Conservation (phyloP, 768 basidiomycete species). For the Boletus subparvulus region DNA sequence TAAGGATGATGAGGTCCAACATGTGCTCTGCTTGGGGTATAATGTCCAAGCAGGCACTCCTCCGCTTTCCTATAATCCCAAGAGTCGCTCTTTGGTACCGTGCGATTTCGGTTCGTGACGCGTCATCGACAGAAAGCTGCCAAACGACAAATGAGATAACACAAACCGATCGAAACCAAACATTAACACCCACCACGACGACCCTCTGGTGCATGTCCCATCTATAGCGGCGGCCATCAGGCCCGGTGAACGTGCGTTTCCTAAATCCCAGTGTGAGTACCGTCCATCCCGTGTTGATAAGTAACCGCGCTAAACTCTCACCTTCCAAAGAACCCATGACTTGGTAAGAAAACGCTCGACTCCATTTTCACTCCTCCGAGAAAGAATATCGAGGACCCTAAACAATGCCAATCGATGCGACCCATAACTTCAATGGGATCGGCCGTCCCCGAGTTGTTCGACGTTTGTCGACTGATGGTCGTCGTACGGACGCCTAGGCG, state of each 20-base stretch:
- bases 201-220: slow-evolving; percentile 25
- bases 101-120: slow-evolving; percentile 12
- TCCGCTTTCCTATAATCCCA: slow-evolving; percentile 26
- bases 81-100: slow-evolving; percentile 23
- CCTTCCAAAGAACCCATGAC: slow-evolving; percentile 18
- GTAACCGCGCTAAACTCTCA: not conserved
- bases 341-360: slow-evolving; percentile 25
- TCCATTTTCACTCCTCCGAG: slow-evolving; percentile 28
- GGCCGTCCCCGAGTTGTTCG: not conserved
- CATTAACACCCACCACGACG: slow-evolving; percentile 11
- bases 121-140: slow-evolving; percentile 24
- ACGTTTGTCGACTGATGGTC: slow-evolving; percentile 16
- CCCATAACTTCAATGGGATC: slow-evolving; percentile 31
- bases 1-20: slow-evolving; percentile 27
- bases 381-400: slow-evolving; percentile 31
- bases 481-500: slow-evolving; percentile 16
- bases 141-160: not conserved
- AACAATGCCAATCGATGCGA: slow-evolving; percentile 32
- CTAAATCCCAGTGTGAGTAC: slow-evolving; percentile 4
- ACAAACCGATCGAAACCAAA: not conserved
- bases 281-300: not conserved
- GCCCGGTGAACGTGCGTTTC: slow-evolving; percentile 31
- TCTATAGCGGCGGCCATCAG: slow-evolving; percentile 32
- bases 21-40: slow-evolving; percentile 23
- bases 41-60: slow-evolving; percentile 23